A percentile compares a stretch with the other conserved stretches of the same genome.
Conservation (phyloP, 176 grass and related monocot genomes). For the Themeda triandra region DNA sequence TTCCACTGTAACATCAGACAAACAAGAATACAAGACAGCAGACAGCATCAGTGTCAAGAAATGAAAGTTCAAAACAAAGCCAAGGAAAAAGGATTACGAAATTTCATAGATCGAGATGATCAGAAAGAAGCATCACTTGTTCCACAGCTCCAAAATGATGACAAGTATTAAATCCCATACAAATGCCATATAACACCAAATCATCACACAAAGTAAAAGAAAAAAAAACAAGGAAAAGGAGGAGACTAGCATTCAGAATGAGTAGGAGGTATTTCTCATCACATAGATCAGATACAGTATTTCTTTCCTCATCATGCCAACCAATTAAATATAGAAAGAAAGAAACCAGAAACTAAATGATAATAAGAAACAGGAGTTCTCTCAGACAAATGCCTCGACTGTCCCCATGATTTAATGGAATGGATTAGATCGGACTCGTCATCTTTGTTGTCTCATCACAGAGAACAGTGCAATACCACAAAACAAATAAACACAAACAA, state of each 20-base stretch:
- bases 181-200: background rate
- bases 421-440: conserved; percentile 28
- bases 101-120: background rate
- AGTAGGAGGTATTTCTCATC: conserved; percentile 12
- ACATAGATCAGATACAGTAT: background rate
- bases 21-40: background rate
- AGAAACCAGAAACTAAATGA: background rate
- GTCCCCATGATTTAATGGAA: conserved; percentile 27
- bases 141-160: background rate
- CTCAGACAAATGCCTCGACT: conserved; percentile 30
- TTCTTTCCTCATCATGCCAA: background rate
- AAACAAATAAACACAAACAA: too few species aligned
- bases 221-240: background rate
- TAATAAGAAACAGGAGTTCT: background rate
- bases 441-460: conserved; percentile 23
- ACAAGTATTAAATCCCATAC: background rate
- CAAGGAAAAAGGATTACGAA: background rate
- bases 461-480: background rate
- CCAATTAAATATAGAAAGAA: background rate
- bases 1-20: conserved; percentile 38
- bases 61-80: background rate
- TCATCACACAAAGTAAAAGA: background rate
- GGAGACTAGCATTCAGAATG: background rate
- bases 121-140: background rate
- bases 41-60: background rate